A percentile compares a stretch with the other conserved stretches of the same genome.
Evolutionary conservation across 2,329 filamentous ascomycete genomes (phyloP).

Genomic region (Coniella lustricola): DNA sequence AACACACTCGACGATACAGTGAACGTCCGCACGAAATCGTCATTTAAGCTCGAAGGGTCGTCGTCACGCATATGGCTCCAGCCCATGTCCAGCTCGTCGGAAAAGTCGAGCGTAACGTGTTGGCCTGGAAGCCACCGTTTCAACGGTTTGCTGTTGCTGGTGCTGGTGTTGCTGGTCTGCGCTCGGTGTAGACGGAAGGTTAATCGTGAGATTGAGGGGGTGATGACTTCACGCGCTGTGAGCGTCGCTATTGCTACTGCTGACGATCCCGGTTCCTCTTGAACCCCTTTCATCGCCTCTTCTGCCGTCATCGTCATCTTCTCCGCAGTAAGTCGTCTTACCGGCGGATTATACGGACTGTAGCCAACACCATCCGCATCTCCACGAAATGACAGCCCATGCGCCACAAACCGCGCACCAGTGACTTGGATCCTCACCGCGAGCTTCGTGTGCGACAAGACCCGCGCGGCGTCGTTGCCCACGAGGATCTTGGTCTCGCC

Average conservation of each 20-base stretch:
- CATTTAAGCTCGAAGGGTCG: conserved; percentile 73
- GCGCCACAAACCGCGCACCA: conserved; percentile 53
- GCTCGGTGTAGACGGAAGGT: conserved; percentile 37
- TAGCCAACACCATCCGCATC: conserved; percentile 41
- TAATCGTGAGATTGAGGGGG: conserved; percentile 62
- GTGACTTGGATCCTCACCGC: conserved; percentile 61
- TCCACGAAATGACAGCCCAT: conserved; percentile 64
- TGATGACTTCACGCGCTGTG: conserved; percentile 50
- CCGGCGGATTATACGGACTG: conserved; percentile 73
- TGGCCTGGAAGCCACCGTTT: conserved; percentile 60
- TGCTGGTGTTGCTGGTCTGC: too few species aligned
- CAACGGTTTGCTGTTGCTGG: conserved; percentile 17
- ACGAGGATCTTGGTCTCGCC: conserved; percentile 61
- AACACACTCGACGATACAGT: conserved; percentile 66
- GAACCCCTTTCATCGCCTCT: background rate
- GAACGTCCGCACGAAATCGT: conserved; percentile 78
- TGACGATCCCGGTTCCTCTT: conserved; percentile 4
- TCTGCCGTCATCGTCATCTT: conserved; percentile 16
- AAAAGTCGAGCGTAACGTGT: conserved; percentile 70
- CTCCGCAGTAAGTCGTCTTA: conserved; percentile 59
- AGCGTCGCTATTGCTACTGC: conserved; percentile 51
- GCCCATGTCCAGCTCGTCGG: conserved; percentile 59
- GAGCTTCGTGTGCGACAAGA: conserved; percentile 65
- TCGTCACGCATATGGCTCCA: conserved; percentile 80
- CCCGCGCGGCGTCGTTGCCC: conserved; percentile 50